Evolutionary conservation across 2,329 filamentous ascomycete genomes (phyloP).

Genomic region (Sporothrix protearum): DNA sequence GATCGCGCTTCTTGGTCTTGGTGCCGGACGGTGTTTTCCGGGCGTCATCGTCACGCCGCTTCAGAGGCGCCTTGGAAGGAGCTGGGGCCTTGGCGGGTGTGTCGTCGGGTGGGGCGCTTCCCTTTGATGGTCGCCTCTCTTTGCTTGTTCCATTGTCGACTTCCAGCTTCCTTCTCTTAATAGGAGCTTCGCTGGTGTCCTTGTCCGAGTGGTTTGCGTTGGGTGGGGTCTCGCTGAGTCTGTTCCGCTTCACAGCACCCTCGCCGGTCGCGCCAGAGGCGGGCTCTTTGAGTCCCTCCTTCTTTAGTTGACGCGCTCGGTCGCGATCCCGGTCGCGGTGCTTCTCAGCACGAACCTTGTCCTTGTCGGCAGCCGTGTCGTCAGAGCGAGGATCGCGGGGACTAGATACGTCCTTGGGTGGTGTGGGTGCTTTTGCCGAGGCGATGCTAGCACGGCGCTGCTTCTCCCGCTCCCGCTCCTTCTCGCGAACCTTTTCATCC

Average conservation of each 20-base stretch:
- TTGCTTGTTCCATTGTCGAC: constrained; percentile 41
- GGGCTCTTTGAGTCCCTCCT: constrained; percentile 58
- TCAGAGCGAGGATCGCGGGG: constrained; percentile 50
- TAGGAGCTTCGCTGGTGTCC: constrained; percentile 49
- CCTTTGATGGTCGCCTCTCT: constrained; percentile 46
- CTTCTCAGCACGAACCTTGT: constrained; percentile 54
- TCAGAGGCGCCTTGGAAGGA: constrained; percentile 37
- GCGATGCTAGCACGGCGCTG: constrained; percentile 57
- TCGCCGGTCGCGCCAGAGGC: constrained; percentile 48
- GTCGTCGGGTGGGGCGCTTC: constrained; percentile 45
- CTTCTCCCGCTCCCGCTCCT: constrained; percentile 35
- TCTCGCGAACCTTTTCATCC: constrained; percentile 42
- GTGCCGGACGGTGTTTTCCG: constrained; percentile 34
- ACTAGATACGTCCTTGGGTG: constrained; percentile 51
- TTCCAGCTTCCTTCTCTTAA: constrained; percentile 58
- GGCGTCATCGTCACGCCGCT: constrained; percentile 45
- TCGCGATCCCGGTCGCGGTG: constrained; percentile 60
- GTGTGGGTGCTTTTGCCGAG: constrained; percentile 49
- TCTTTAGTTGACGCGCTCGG: constrained; percentile 57
- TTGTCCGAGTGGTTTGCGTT: constrained; percentile 51
- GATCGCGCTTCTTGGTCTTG: constrained; percentile 40
- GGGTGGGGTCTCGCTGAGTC: constrained; percentile 58
- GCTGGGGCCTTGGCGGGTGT: constrained; percentile 43
- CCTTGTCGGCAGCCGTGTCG: constrained; percentile 48
- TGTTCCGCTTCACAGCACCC: constrained; percentile 53